Percentiles rank a stretch among this genome's conserved stretches.
Evolutionary conservation across 2,329 filamentous ascomycete species (phyloP).

Genomic region (Diaporthe vaccinii): DNA sequence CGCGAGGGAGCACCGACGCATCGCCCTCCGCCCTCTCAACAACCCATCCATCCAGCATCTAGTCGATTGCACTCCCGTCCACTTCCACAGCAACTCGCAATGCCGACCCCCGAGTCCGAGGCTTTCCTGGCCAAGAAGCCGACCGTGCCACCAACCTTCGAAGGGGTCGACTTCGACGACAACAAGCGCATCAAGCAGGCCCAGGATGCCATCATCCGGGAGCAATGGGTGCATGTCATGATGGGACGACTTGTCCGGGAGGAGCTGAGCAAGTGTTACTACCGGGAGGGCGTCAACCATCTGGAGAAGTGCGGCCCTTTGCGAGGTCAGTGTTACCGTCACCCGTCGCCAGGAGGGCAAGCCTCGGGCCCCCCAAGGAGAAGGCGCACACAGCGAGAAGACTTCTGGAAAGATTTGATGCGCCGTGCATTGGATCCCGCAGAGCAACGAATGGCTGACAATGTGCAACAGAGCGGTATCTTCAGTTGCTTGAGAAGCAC

Average conservation of each 20-base stretch:
- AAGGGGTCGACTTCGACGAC: slow-evolving; percentile 89
- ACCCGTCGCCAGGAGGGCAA: slow-evolving; percentile 4
- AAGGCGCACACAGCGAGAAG: neutral
- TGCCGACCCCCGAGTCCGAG: slow-evolving; percentile 87
- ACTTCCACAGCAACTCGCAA: slow-evolving; percentile 53
- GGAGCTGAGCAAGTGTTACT: slow-evolving; percentile 89
- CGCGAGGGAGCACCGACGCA: slow-evolving; percentile 35
- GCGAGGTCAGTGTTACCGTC: slow-evolving; percentile 74
- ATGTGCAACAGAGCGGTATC: slow-evolving; percentile 75
- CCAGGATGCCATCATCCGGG: slow-evolving; percentile 84
- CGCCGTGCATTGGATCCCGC: neutral
- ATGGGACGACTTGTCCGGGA: slow-evolving; percentile 87
- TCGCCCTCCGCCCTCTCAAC: slow-evolving; percentile 6
- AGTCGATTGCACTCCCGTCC: neutral
- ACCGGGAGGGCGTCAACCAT: slow-evolving; percentile 87
- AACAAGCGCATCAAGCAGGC: slow-evolving; percentile 84
- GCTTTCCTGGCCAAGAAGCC: slow-evolving; percentile 89
- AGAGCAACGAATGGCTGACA: slow-evolving; percentile 27
- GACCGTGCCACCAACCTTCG: slow-evolving; percentile 84
- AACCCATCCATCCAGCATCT: slow-evolving; percentile 17
- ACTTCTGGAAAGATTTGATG: neutral
- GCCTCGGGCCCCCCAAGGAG: neutral
- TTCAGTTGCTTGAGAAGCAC: slow-evolving; percentile 81
- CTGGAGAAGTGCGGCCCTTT: slow-evolving; percentile 87
- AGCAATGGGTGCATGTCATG: slow-evolving; percentile 93